Conservation (phyloP, 768 basidiomycete genomes). For the Pleurotus giganteus region DNA sequence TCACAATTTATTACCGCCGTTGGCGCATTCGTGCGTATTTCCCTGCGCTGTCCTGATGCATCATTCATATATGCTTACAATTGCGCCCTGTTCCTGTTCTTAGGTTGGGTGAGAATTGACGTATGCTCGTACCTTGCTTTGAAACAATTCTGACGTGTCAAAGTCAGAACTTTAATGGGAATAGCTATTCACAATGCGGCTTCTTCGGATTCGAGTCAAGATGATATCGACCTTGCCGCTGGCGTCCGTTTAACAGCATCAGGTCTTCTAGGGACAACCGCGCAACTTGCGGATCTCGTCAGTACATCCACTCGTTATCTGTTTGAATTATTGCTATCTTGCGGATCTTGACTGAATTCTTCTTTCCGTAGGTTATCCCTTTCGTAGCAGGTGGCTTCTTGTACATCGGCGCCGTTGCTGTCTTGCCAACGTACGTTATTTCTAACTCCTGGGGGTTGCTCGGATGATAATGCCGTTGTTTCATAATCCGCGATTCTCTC, state of each 20-base stretch:
- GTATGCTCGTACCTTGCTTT: conserved; percentile 16
- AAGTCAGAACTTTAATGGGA: conserved; percentile 76
- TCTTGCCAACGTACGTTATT: conserved; percentile 77
- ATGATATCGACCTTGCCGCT: conserved; percentile 63
- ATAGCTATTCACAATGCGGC: conserved; percentile 81
- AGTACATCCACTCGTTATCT: conserved; percentile 30
- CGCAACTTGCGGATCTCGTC: conserved; percentile 77
- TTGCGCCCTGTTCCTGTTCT: background rate
- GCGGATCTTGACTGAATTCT: conserved; percentile 16
- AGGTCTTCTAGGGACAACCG: conserved; percentile 83
- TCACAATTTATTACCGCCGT: conserved; percentile 90
- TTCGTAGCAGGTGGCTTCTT: conserved; percentile 91
- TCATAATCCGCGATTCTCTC: background rate
- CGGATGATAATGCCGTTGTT: conserved; percentile 6
- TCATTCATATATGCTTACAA: background rate
- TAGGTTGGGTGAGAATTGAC: conserved; percentile 38
- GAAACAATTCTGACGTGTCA: conserved; percentile 19
- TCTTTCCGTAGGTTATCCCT: conserved; percentile 66
- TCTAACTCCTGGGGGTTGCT: conserved; percentile 10
- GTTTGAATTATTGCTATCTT: background rate
- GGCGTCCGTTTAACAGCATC: conserved; percentile 73
- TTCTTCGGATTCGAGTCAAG: conserved; percentile 39
- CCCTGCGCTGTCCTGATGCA: conserved; percentile 10
- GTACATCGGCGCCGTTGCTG: conserved; percentile 91
- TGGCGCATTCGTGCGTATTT: conserved; percentile 79